Base-by-base conservation (phyloP, 139 green algal species). In the Ostreobium quekettii region DNA sequence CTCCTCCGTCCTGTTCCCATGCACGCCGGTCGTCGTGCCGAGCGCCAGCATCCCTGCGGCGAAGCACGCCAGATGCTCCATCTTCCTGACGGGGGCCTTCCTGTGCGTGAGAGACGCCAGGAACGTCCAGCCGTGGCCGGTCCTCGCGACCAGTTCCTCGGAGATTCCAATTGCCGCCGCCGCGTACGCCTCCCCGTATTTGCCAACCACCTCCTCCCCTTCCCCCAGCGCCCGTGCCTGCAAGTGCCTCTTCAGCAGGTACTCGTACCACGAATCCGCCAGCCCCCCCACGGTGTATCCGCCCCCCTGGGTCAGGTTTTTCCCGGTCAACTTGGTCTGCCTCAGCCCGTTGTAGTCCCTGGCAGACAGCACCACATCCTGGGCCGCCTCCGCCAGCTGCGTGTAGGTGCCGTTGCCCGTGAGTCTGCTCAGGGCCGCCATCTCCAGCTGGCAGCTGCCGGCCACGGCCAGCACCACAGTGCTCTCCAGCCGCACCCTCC, bases 61-160 rank as follows among this genome's bases (percentile, higher is more conserved):
- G 67, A 95, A 96, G 80, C 89, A 96, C 0, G 86, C 85, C 35
- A 96, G 74, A 76, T 95, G 89, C 76, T 95, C 83, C 78, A 96
- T 87, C 33, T 81, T 30, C 5, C 65, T 15, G 1, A 61, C 57
- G 28, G 46, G 30, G 58, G 53, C 60, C 1, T 58, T n/a, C 1
- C 15, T 30, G 1, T 24, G 32, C 42, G 56, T 59, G 28, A 48
- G 30, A 39, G 53, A 61, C 1, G 57, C 8, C 1, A 26, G 33
- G 8, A 4, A 47, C 37, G 15, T 4, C 49, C 67, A 32, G 2
- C 3, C 47, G 31, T 33, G 66, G 6, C 2, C n/a, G n/a, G n/a
- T n/a, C n/a, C n/a, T n/a, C n/a, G n/a, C n/a, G 53, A 59, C 3
- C 56, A 5, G 19, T 2, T 37, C 38, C 4, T 33, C 37, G 19